phyloP scores from a whole-genome alignment of 768 basidiomycete genomes.

The Lentinula edodes region DNA sequence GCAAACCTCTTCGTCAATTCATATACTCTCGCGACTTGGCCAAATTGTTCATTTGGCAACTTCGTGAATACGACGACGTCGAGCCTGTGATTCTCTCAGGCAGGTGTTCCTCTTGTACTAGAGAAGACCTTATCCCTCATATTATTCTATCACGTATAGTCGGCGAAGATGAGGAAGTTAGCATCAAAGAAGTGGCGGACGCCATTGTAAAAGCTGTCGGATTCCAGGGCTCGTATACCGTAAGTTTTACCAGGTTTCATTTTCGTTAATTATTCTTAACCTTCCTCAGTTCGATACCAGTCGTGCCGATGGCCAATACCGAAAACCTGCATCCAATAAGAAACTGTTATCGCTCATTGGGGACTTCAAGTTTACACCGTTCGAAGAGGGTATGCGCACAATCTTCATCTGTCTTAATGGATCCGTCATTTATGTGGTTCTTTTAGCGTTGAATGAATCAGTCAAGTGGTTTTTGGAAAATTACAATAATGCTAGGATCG shows the following conservation, averaged over 20 bases:
- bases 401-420: not conserved
- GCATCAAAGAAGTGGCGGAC: constrained; percentile 86
- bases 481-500: constrained; percentile 67
- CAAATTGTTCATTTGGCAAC: constrained; percentile 90
- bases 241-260: constrained; percentile 24
- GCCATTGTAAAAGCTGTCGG: constrained; percentile 83
- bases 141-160: constrained; percentile 37
- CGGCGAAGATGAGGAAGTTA: constrained; percentile 90
- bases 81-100: constrained; percentile 92
- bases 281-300: constrained; percentile 69
- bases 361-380: constrained; percentile 87
- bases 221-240: constrained; percentile 72
- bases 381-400: constrained; percentile 58
- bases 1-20: constrained; percentile 93
- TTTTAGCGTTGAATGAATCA: constrained; percentile 63
- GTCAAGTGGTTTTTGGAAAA: constrained; percentile 89
- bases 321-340: constrained; percentile 92
- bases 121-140: not conserved
- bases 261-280: not conserved
- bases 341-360: constrained; percentile 76
- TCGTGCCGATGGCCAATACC: constrained; percentile 89
- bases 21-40: constrained; percentile 97
- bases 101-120: constrained; percentile 19
- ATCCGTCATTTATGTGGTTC: not conserved
- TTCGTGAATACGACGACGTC: constrained; percentile 86